Base-by-base conservation (phyloP, 805 yeast species). In the Teunomyces barrocoloradensis region DNA sequence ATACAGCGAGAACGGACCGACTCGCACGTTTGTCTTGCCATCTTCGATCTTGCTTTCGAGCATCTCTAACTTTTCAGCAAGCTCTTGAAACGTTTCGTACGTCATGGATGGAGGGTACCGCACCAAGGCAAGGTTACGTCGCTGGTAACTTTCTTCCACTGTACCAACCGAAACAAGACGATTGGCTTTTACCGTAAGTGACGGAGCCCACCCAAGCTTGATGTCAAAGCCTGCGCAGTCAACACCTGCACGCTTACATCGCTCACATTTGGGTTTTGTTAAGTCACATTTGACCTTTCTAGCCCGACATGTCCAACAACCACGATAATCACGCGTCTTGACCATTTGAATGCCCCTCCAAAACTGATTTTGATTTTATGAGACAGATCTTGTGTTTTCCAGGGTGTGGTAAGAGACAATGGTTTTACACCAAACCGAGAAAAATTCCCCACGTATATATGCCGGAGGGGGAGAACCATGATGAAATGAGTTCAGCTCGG, bases 251-350 rank as follows among this genome's bases (percentile, higher is more conserved):
- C 70, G 75, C 35, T 48, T 54, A 60, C 84, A 80, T 45, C 82
- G 64, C 28, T 54, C 42, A 54, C 84, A 80, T 13, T 48, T 51
- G 2, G 84, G 84, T 45, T 65, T 64, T 3, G 60, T 51, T 10
- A 74, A 68, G 56, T 78, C 84, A 60, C 84, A 80, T 56, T 78
- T 78, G 53, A 79, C 77, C 52, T 78, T 79, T 21, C 83, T 63
- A 18, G 64, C 56, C 33, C 84, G 64, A 53, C 84, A 80, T 5
- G 84, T 80, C 69, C 79, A 76, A 59, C 84, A 80, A 3, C 84
- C 84, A 39, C 73, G 65, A 57, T 78, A 78, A 42, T 61, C 66
- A 40, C 77, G 60, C 18, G 61, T 63, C 43, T 55, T 58, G 20
- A 59, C 35, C 66, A 61, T 63, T 10, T 32, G n/a, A 18, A 35